Base-by-base conservation (phyloP, 768 basidiomycete species). In the Rickenella mellea region DNA sequence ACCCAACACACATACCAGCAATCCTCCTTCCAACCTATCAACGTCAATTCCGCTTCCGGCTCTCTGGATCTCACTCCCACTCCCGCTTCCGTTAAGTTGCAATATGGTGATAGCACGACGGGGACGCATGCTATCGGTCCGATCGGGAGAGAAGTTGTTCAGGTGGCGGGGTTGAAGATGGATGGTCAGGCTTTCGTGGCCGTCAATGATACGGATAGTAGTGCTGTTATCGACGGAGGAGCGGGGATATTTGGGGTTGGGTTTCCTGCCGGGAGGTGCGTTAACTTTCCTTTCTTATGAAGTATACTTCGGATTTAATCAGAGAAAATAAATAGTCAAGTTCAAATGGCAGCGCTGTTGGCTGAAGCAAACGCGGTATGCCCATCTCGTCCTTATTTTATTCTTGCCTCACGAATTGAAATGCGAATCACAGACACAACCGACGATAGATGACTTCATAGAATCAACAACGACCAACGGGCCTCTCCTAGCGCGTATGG, bases 171-270 rank as follows among this genome's bases (percentile, higher is more conserved):
- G 3, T 11, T 8, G 2, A 36, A 7, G 9, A 15, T 11, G 19
- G 10, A 7, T 5, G 33, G 67, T 36, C 82, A 86, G 50, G 74
- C 66, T 42, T 74, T 87, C 45, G 80, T 74, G 7, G 74, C 80
- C 6, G 76, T 86, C 41, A 75, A 78, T 50, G 57, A 71, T 40
- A 89, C 85, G 3, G 79, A 84, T 48, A 80, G 81, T 2, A 76
- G 67, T 17, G 66, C 85, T 6, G 50, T 69, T 27, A 65, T 72
- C 29, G 73, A 70, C 1, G 74, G 74, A 1, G 66, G 74, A 14
- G 68, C 73, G 12, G 85, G 83, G 2, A 83, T 87, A 30, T 69
- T 87, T 43, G 85, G 85, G 0, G 64, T 86, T 8, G 84, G 86
- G 0, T 87, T 87, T 48, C 82, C 84, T 3, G 55, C 73, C 11